These are phyloP conservation scores for Amaranthus palmeri DNA, from an alignment of 148 eudicot genomes.

Conservation along the genomic window DNA sequence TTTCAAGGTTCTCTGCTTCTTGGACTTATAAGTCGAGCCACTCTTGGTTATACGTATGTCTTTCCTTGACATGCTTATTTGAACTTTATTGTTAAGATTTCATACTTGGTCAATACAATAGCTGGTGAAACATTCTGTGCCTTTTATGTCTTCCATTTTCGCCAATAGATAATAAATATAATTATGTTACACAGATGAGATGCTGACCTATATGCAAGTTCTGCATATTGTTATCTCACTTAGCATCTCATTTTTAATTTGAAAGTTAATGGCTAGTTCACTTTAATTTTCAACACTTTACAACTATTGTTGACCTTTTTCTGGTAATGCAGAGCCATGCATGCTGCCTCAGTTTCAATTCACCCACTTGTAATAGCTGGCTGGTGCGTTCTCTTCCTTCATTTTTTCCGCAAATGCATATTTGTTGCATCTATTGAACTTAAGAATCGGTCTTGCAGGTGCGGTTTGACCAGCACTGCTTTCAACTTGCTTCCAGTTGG, in stretches of 20 bases:
- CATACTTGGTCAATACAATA: not conserved
- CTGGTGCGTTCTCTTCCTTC: slow-evolving; percentile 51
- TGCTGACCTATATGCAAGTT: not conserved
- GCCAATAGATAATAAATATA: not conserved
- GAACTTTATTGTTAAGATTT: not conserved
- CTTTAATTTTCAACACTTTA: not conserved
- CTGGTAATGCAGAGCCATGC: slow-evolving; percentile 64
- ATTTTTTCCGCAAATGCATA: not conserved
- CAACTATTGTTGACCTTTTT: not conserved
- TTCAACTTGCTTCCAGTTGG: slow-evolving; percentile 98
- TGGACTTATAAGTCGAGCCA: slow-evolving; percentile 83
- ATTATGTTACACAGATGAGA: not conserved
- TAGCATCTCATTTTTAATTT: not conserved
- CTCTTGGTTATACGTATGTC: slow-evolving; percentile 89
- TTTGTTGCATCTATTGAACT: not conserved
- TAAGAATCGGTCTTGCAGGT: slow-evolving; percentile 48
- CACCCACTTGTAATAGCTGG: slow-evolving; percentile 99
- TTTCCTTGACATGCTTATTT: slow-evolving; percentile 21
- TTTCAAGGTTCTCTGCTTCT: slow-evolving; percentile 99
- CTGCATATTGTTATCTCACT: not conserved
- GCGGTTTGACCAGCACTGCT: slow-evolving; percentile 97
- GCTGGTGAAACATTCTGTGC: not conserved
- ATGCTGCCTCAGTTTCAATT: slow-evolving; percentile 72
- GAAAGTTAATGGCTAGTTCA: not conserved
- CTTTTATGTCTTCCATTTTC: not conserved